Evolutionary conservation across 768 basidiomycete genomes (phyloP), one percentile per base, ranked within the genome.

Genomic region (Rhizopogon vinicolor): DNA sequence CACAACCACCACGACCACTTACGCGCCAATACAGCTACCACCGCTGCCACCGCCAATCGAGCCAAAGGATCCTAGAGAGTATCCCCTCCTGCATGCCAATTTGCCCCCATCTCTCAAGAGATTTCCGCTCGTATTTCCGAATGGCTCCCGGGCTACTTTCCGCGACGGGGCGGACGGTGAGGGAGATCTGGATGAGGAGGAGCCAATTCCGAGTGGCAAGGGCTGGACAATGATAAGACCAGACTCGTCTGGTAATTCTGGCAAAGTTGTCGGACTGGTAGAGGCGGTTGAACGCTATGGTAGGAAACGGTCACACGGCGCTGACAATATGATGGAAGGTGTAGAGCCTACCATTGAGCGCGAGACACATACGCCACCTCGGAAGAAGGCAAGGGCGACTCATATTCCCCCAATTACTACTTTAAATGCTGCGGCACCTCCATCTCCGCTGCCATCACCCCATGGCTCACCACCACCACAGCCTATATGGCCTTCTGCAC

Each of bases 1-100:
- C n/a, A 93, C 92, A 1, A 91, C 89, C 0, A 93, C 92, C 2
- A 93, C 91, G 1, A 93, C 92, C 2, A 84, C 87, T 10, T 92
- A 93, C 74, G 87, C 91, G 53, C 91, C 91, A n/a, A 91, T 93
- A 59, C 86, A 83, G 40, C 68, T 93, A 2, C 91, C 91, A 1
- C 72, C 86, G 7, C 71, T 93, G 2, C 89, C 91, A 8, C 73
- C 84, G 3, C 89, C 88, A 3, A 71, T 80, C 0, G 79, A 83
- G 9, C 88, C 89, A 19, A 87, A 85, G 62, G 87, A 92, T 68
- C 79, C 86, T 7, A 92, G 93, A 72, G 76, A 78, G 53, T 93
- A 91, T 64, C 91, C 91, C 3, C 74, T 93, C 28, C 72, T 90
- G 42, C 81, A 88, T 70, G 87, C 88, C 14, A 82, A 76, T 53